Conservation (phyloP, 495 filamentous ascomycete genomes). For the Penicillium bovifimosum region DNA sequence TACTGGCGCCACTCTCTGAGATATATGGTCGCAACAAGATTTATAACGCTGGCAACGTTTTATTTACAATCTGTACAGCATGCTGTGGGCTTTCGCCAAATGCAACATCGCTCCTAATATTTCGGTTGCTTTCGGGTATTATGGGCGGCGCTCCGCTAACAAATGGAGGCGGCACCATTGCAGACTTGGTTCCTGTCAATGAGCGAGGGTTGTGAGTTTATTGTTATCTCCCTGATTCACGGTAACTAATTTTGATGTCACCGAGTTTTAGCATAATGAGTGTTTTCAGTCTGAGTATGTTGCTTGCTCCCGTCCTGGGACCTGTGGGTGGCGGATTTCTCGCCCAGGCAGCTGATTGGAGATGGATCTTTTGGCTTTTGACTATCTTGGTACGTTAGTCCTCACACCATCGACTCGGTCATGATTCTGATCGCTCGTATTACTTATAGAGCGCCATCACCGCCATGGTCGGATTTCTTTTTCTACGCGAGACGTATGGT, state of each 20-base stretch:
- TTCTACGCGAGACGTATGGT: conserved; percentile 57
- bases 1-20: conserved; percentile 34
- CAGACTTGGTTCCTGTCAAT: conserved; percentile 47
- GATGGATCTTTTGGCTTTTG: conserved; percentile 53
- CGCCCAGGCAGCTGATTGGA: conserved; percentile 43
- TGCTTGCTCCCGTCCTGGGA: conserved; percentile 43
- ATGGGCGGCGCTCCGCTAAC: conserved; percentile 42
- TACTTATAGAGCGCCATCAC: conserved; percentile 13
- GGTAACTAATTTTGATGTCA: background rate
- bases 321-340: conserved; percentile 44
- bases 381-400: conserved; percentile 2
- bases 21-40: conserved; percentile 31
- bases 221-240: background rate
- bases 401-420: background rate
- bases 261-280: background rate
- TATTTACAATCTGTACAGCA: conserved; percentile 50
- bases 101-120: conserved; percentile 48
- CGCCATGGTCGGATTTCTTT: conserved; percentile 27
- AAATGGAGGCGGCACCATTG: conserved; percentile 43
- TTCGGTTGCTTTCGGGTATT: conserved; percentile 54
- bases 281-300: conserved; percentile 27
- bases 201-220: conserved; percentile 48
- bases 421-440: background rate
- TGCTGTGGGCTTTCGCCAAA: conserved; percentile 57
- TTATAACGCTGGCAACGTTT: conserved; percentile 29